Conservation (phyloP, 73 alveolate genomes). For the Urostyla sp. region DNA sequence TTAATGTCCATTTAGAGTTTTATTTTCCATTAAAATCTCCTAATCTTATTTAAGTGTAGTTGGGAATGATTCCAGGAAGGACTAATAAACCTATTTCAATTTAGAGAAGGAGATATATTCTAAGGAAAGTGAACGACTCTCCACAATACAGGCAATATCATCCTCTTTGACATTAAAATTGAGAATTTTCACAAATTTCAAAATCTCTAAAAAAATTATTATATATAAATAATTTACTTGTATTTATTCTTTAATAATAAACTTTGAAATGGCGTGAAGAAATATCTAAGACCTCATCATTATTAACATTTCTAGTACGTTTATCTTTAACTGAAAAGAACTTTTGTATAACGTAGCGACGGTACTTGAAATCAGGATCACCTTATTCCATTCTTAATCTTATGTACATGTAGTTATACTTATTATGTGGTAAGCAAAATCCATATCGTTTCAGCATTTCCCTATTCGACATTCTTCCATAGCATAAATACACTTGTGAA, state of each 20-base stretch:
- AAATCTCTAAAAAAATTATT: too few species aligned
- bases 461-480: conserved; percentile 74
- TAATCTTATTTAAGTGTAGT: conserved; percentile 32
- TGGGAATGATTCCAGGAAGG: conserved; percentile 38
- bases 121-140: conserved; percentile 40
- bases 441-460: conserved; percentile 71
- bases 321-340: conserved; percentile 47
- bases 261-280: conserved; percentile 46
- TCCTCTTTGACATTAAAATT: conserved; percentile 40
- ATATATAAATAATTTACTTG: too few species aligned
- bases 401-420: conserved; percentile 73
- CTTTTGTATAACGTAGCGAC: conserved; percentile 38
- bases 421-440: conserved; percentile 62
- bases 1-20: background rate
- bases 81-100: conserved; percentile 24
- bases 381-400: conserved; percentile 55
- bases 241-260: conserved; percentile 37
- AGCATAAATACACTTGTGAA: conserved; percentile 62
- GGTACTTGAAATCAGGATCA: conserved; percentile 49
- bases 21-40: conserved; percentile 25
- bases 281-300: conserved; percentile 20
- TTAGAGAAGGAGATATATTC: conserved; percentile 53
- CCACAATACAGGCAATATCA: conserved; percentile 34
- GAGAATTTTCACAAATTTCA: conserved; percentile 53
- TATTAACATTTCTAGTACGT: too few species aligned